phyloP scores from a whole-genome alignment of 805 yeast genomes.

The Phaffomyces thermotolerans region DNA sequence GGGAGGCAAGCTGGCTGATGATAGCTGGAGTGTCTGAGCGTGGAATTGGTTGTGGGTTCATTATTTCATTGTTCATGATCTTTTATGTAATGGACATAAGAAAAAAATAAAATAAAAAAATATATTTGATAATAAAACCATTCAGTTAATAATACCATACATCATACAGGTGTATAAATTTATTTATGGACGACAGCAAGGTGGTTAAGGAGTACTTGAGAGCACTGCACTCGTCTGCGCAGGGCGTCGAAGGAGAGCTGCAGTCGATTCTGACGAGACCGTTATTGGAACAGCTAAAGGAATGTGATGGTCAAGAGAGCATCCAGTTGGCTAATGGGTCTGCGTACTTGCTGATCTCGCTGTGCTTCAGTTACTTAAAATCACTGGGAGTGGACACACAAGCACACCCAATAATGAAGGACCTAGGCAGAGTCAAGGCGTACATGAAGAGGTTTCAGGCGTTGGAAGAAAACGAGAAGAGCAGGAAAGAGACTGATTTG shows the following conservation, averaged over 20 bases:
- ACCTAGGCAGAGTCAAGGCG: constrained; percentile 56
- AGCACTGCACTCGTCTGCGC: constrained; percentile 25
- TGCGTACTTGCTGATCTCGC: constrained; percentile 48
- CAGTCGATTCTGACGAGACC: constrained; percentile 26
- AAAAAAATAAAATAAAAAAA: too few relatives aligned
- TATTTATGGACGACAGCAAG: constrained; percentile 39
- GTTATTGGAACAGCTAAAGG: constrained; percentile 22
- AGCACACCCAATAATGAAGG: constrained; percentile 57
- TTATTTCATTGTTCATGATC: too few relatives aligned
- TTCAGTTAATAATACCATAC: too few relatives aligned
- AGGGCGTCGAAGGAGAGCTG: constrained; percentile 29
- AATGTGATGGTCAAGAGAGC: not conserved
- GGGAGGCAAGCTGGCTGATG: too few relatives aligned
- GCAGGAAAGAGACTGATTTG: constrained; percentile 6
- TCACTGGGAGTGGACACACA: constrained; percentile 49
- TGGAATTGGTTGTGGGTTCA: too few relatives aligned
- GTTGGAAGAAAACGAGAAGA: constrained; percentile 14
- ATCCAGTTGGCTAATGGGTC: constrained; percentile 25
- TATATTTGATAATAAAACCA: too few relatives aligned
- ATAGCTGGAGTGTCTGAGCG: too few relatives aligned
- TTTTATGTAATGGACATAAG: too few relatives aligned
- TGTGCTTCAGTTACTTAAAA: constrained; percentile 53
- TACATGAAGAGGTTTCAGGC: constrained; percentile 51
- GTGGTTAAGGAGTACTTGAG: constrained; percentile 12
- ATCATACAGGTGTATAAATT: too few relatives aligned